Percentiles rank a stretch among this genome's conserved stretches.
These are phyloP conservation scores for Ascochyta clinopodiicola DNA, from an alignment of 2,329 filamentous ascomycete genomes.

Conservation along the genomic window DNA sequence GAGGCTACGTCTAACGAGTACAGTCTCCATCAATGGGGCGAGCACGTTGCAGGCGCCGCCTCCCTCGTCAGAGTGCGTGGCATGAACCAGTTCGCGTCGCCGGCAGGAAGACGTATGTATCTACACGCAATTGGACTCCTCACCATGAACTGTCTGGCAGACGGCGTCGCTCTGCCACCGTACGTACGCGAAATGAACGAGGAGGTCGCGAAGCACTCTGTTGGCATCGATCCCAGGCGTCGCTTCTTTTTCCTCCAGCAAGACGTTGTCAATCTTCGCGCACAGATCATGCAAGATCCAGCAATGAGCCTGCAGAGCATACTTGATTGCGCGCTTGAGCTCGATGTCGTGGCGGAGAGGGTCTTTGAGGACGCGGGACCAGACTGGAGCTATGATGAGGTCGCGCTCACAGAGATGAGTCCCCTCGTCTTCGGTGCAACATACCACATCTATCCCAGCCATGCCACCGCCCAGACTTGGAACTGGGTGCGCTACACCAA, in stretches of 20 bases:
- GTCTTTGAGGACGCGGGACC: constrained; percentile 27
- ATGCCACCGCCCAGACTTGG: constrained; percentile 39
- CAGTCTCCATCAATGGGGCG: constrained; percentile 40
- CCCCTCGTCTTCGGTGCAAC: constrained; percentile 32
- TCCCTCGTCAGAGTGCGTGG: constrained; percentile 44
- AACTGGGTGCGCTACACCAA: constrained; percentile 44
- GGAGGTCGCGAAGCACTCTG: constrained; percentile 29
- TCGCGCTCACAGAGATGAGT: background rate
- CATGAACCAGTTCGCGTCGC: constrained; percentile 33
- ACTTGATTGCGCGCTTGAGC: constrained; percentile 33
- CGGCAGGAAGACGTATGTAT: constrained; percentile 42
- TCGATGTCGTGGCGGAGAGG: constrained; percentile 27
- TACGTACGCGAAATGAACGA: constrained; percentile 35
- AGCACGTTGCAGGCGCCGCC: constrained; percentile 46
- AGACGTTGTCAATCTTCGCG: constrained; percentile 35
- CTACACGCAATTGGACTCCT: constrained; percentile 37
- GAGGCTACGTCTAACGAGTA: constrained; percentile 43
- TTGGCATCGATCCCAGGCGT: constrained; percentile 30
- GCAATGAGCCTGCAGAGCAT: constrained; percentile 28
- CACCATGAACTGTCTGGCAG: constrained; percentile 40
- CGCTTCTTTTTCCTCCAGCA: constrained; percentile 42
- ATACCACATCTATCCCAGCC: constrained; percentile 42
- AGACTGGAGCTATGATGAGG: constrained; percentile 35
- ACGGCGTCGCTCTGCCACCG: constrained; percentile 28
- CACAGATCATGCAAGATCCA: constrained; percentile 27